Percentiles rank a stretch among this genome's conserved stretches.
Evolutionary conservation across 768 basidiomycete genomes (phyloP).

Genomic region (Termitomyces heimii): DNA sequence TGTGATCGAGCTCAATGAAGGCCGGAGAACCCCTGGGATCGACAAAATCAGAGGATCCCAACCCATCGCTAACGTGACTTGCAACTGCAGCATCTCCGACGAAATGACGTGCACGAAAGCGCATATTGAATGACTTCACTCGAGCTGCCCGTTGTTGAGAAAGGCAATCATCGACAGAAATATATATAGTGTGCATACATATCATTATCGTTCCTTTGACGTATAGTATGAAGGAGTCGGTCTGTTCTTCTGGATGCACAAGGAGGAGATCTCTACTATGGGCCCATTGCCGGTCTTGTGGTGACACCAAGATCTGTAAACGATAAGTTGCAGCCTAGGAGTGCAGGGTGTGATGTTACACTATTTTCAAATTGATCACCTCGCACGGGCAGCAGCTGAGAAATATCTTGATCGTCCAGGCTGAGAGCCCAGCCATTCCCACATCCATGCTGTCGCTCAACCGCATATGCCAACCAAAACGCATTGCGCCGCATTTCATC

Average conservation of each 20-base stretch:
- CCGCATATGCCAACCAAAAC: constrained; percentile 69
- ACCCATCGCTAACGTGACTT: constrained; percentile 30
- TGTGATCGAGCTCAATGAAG: constrained; percentile 57
- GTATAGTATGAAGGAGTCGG: constrained; percentile 68
- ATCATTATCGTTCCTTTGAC: constrained; percentile 65
- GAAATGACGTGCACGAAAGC: constrained; percentile 57
- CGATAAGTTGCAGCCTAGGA: neutral
- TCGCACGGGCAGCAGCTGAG: constrained; percentile 62
- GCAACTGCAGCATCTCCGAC: constrained; percentile 49
- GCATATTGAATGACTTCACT: constrained; percentile 60
- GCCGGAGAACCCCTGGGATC: constrained; percentile 58
- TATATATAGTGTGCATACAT: constrained; percentile 26
- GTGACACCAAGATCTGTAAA: constrained; percentile 38
- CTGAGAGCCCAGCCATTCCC: constrained; percentile 68
- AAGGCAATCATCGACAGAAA: neutral
- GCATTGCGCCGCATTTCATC: constrained; percentile 68
- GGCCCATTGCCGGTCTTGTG: constrained; percentile 61
- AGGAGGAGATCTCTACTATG: constrained; percentile 56
- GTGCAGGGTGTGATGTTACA: constrained; percentile 29
- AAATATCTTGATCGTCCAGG: constrained; percentile 70
- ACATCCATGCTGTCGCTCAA: constrained; percentile 60
- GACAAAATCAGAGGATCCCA: constrained; percentile 36
- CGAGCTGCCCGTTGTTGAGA: constrained; percentile 21
- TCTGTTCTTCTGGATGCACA: constrained; percentile 51
- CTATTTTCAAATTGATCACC: constrained; percentile 56